Evolutionary conservation across 345 rosid genomes (phyloP).

Genomic region (Salix purpurea): DNA sequence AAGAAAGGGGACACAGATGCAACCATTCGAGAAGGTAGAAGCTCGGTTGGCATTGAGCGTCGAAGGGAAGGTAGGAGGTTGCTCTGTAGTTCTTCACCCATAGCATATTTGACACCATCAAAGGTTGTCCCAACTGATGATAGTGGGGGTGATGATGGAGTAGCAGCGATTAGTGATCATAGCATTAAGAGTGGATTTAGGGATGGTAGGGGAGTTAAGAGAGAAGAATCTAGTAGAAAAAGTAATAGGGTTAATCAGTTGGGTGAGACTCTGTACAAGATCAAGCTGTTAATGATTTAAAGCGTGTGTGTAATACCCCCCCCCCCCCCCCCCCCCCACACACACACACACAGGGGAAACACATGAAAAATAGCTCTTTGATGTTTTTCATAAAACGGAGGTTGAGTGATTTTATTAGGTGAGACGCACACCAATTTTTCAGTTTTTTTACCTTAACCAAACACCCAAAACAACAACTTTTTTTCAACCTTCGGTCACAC

Average conservation of each 20-base stretch:
- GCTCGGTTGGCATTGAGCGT: slow-evolving; percentile 51
- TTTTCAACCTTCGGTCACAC: too few species aligned
- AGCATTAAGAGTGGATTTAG: slow-evolving; percentile 48
- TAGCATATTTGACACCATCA: slow-evolving; percentile 46
- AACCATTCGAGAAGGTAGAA: slow-evolving; percentile 46
- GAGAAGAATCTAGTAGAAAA: slow-evolving; percentile 60
- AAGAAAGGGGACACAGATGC: slow-evolving; percentile 48
- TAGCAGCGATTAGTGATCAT: slow-evolving; percentile 37
- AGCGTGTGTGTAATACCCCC: too few species aligned
- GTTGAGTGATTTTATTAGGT: too few species aligned
- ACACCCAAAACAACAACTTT: too few species aligned
- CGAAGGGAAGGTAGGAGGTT: slow-evolving; percentile 55
- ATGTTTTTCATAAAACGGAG: too few species aligned
- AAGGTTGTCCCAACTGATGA: slow-evolving; percentile 58
- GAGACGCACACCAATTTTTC: too few species aligned
- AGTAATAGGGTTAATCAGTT: slow-evolving; percentile 37
- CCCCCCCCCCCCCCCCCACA: too few species aligned
- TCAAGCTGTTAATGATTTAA: slow-evolving; percentile 37
- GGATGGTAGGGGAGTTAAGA: slow-evolving; percentile 58
- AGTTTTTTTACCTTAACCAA: too few species aligned
- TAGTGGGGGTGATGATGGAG: slow-evolving; percentile 23
- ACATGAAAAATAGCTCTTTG: too few species aligned
- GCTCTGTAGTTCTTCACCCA: slow-evolving; percentile 53
- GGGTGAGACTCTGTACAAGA: slow-evolving; percentile 34
- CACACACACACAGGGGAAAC: too few species aligned